Conservation (phyloP, 176 grass and related monocot genomes). For the Ampelocalamus luodianensis region DNA sequence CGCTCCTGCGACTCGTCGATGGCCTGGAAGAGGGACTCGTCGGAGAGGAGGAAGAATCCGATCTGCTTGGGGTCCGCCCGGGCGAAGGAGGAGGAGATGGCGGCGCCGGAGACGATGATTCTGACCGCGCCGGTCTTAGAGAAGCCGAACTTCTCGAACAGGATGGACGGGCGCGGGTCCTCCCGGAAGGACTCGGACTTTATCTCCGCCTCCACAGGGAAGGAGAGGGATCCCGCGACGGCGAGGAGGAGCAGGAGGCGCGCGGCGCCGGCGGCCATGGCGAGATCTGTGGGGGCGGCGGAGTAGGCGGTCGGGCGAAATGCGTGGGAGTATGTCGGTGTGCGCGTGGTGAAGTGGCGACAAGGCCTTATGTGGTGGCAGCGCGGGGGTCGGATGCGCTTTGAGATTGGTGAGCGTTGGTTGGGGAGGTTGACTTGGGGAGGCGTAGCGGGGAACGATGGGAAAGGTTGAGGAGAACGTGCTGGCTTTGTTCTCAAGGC, state of each 20-base stretch:
- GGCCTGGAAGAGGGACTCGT: slow-evolving; percentile 74
- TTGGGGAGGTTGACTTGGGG: slow-evolving; percentile 17
- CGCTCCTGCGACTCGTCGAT: slow-evolving; percentile 53
- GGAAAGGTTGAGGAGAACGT: neutral
- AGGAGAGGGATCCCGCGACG: slow-evolving; percentile 27
- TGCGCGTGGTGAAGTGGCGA: slow-evolving; percentile 21
- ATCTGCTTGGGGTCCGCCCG: slow-evolving; percentile 52
- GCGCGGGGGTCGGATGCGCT: slow-evolving; percentile 48
- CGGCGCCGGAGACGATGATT: slow-evolving; percentile 57
- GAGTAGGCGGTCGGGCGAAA: neutral
- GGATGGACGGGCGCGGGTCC: slow-evolving; percentile 73
- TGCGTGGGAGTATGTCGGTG: slow-evolving; percentile 45
- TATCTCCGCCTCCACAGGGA: slow-evolving; percentile 65
- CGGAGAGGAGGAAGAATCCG: slow-evolving; percentile 88
- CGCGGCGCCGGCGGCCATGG: slow-evolving; percentile 9
- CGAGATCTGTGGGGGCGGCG: slow-evolving; percentile 43
- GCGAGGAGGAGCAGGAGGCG: slow-evolving; percentile 16
- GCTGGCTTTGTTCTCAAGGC: too few relatives aligned
- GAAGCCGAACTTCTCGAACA: slow-evolving; percentile 99
- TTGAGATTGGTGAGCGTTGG: slow-evolving; percentile 50
- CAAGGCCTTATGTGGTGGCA: slow-evolving; percentile 25
- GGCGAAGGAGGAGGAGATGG: slow-evolving; percentile 55
- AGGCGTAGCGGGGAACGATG: neutral
- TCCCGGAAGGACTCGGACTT: slow-evolving; percentile 57
- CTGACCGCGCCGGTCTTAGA: slow-evolving; percentile 54